A percentile compares a stretch with the other conserved stretches of the same genome.
phyloP scores from a whole-genome alignment of 2,329 filamentous ascomycete species.

The Zalaria sp. region DNA sequence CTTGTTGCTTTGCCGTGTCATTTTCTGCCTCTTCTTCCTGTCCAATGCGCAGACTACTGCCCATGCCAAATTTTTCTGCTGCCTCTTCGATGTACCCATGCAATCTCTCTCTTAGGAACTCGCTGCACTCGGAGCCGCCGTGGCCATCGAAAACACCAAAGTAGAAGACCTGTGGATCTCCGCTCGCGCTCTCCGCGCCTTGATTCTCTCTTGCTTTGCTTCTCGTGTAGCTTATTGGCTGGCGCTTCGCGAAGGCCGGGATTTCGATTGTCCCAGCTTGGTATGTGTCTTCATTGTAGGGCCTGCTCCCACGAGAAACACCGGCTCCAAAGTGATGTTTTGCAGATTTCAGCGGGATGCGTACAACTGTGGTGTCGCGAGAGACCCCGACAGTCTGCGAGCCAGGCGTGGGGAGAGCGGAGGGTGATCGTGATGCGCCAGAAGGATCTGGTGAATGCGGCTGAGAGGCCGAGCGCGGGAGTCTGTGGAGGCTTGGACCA shows the following conservation, averaged over 20 bases:
- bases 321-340: slow-evolving; percentile 90
- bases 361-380: slow-evolving; percentile 81
- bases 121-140: slow-evolving; percentile 76
- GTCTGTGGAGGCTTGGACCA: slow-evolving; percentile 60
- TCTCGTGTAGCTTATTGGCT: slow-evolving; percentile 49
- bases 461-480: slow-evolving; percentile 71
- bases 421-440: slow-evolving; percentile 11
- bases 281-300: slow-evolving; percentile 86
- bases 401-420: slow-evolving; percentile 25
- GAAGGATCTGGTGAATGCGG: slow-evolving; percentile 47
- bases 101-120: slow-evolving; percentile 69
- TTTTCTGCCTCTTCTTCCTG: slow-evolving; percentile 6
- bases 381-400: slow-evolving; percentile 41
- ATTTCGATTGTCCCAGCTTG: slow-evolving; percentile 90
- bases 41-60: slow-evolving; percentile 52
- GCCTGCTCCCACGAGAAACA: slow-evolving; percentile 64
- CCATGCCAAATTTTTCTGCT: slow-evolving; percentile 59
- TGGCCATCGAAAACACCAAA: slow-evolving; percentile 96
- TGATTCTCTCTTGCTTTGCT: slow-evolving; percentile 19
- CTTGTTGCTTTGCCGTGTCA: slow-evolving; percentile 6
- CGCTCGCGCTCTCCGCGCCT: slow-evolving; percentile 61
- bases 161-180: slow-evolving; percentile 94
- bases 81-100: slow-evolving; percentile 82
- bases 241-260: slow-evolving; percentile 78
- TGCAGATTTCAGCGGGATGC: slow-evolving; percentile 81